These are phyloP conservation scores for Boletus huronensis DNA, from an alignment of 768 basidiomycete genomes.

Conservation along the genomic window DNA sequence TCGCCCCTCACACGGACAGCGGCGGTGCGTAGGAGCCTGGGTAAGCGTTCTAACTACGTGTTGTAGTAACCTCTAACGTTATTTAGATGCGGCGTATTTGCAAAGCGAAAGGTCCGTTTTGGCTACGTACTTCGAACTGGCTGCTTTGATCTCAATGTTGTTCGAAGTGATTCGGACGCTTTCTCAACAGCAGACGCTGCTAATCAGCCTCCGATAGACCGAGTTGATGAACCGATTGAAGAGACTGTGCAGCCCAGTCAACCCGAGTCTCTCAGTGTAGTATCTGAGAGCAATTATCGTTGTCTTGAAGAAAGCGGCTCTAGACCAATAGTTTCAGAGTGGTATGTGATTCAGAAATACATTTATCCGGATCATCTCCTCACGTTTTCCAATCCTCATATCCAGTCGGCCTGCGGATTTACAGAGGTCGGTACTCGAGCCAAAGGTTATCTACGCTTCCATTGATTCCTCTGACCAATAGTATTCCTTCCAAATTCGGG, in stretches of 20 bases:
- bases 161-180: constrained; percentile 1
- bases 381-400: background rate
- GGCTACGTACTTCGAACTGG: background rate
- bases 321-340: background rate
- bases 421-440: constrained; percentile 13
- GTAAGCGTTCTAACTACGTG: constrained; percentile 4
- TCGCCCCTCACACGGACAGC: too few relatives aligned
- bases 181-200: too few relatives aligned
- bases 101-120: constrained; percentile 15
- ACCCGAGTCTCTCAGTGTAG: constrained; percentile 17
- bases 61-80: background rate
- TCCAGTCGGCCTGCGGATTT: constrained; percentile 10
- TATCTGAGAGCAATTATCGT: constrained; percentile 23
- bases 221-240: background rate
- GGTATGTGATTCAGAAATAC: constrained; percentile 7
- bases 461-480: constrained; percentile 1
- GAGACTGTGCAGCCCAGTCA: background rate
- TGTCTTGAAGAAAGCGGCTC: constrained; percentile 8
- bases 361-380: background rate
- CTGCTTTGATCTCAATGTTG: background rate
- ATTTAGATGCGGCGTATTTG: constrained; percentile 20
- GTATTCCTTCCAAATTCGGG: constrained; percentile 21
- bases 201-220: background rate
- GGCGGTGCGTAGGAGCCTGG: too few relatives aligned
- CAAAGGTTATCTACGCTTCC: background rate